These are phyloP conservation scores for Roridomyces roridus DNA, from an alignment of 768 basidiomycete genomes.

Conservation along the genomic window DNA sequence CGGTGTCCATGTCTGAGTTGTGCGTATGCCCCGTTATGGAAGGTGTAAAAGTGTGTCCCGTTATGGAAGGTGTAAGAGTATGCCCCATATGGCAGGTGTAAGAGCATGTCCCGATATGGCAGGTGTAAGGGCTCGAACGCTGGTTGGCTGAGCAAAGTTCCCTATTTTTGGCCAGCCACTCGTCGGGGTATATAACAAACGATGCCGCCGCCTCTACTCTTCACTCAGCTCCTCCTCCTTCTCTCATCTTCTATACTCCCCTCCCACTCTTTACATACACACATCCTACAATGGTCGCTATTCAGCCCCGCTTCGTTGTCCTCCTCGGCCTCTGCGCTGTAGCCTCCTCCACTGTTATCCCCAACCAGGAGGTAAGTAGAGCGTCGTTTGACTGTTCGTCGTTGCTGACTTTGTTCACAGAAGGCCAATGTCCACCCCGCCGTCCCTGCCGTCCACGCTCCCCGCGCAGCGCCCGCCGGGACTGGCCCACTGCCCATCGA, in stretches of 20 bases:
- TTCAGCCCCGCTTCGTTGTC: conserved; percentile 19
- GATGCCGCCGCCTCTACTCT: not conserved
- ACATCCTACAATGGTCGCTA: conserved; percentile 12
- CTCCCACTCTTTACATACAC: not conserved
- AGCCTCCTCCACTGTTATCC: conserved; percentile 3
- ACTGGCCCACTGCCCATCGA: no score
- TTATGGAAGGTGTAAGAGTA: no score
- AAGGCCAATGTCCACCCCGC: not conserved
- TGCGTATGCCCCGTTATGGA: no score
- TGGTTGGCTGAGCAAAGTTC: no score
- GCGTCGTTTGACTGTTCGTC: not conserved
- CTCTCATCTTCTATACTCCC: conserved; percentile 9
- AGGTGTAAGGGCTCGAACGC: no score
- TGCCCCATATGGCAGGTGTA: no score
- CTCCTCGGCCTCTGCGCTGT: conserved; percentile 15
- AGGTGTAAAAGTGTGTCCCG: no score
- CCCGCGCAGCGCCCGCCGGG: not conserved
- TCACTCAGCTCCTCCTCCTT: conserved; percentile 4
- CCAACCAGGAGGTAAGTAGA: not conserved
- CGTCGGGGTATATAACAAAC: not conserved
- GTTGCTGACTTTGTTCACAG: not conserved
- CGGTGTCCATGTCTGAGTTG: conserved; percentile 47
- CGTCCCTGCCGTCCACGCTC: not conserved
- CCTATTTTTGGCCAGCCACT: no score
- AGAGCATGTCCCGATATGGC: no score